Conservation (phyloP, 108 stramenopile species). For the Skeletonema tropicum region DNA sequence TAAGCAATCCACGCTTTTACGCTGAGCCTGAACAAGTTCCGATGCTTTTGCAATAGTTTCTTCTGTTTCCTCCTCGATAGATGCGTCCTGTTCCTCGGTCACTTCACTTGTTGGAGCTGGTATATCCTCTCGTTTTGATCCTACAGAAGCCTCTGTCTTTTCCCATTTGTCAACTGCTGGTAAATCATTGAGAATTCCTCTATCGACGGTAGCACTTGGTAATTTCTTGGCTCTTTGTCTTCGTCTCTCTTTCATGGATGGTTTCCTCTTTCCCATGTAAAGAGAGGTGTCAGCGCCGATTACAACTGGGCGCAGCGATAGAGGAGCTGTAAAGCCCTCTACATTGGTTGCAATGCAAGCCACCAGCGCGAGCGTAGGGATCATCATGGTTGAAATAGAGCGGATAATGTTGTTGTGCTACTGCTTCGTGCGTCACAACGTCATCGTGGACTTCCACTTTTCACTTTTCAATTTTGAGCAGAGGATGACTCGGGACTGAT, state of each 20-base stretch:
- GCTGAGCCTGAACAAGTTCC: constrained; percentile 33
- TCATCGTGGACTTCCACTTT: no score
- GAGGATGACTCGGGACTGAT: not conserved
- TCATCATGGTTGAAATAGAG: not conserved
- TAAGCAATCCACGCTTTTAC: constrained; percentile 41
- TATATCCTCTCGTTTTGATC: constrained; percentile 1
- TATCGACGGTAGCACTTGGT: constrained; percentile 16
- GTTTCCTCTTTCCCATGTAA: constrained; percentile 32
- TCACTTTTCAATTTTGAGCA: no score
- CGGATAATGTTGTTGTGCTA: no score
- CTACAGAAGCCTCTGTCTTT: constrained; percentile 11
- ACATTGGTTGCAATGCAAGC: not conserved
- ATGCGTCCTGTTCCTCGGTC: no score
- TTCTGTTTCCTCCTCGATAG: constrained; percentile 1
- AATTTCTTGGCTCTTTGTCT: constrained; percentile 28
- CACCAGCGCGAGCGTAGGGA: not conserved
- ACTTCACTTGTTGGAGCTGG: not conserved
- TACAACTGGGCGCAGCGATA: not conserved
- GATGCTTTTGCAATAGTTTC: constrained; percentile 32
- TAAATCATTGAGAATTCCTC: constrained; percentile 5
- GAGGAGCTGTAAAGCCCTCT: not conserved
- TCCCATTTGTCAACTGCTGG: constrained; percentile 22
- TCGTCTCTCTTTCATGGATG: constrained; percentile 42
- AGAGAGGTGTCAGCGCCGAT: constrained; percentile 10
- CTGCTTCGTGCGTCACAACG: not conserved